phyloP scores from a whole-genome alignment of 768 basidiomycete genomes.

The Trametes punicea region DNA sequence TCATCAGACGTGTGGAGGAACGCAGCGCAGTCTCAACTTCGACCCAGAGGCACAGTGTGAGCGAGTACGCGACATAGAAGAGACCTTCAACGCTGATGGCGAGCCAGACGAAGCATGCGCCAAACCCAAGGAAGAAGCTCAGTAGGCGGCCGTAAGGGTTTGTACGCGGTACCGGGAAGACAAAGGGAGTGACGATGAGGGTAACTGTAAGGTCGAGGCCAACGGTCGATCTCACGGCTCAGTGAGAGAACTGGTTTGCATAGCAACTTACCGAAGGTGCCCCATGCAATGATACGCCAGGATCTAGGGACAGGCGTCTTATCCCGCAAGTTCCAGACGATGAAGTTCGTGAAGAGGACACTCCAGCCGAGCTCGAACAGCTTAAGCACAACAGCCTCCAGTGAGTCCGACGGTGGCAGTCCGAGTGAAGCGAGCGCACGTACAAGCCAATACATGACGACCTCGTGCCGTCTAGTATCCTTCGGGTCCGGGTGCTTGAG shows the following conservation, averaged over 20 bases:
- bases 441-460: constrained; percentile 9
- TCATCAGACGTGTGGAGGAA: neutral
- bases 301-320: constrained; percentile 61
- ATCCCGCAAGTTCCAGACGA: constrained; percentile 52
- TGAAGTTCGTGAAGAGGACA: constrained; percentile 58
- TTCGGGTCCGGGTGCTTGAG: neutral
- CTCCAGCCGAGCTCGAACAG: constrained; percentile 22
- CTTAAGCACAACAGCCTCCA: constrained; percentile 35
- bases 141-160: constrained; percentile 50
- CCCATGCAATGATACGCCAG: constrained; percentile 66
- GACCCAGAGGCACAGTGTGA: constrained; percentile 64
- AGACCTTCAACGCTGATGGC: constrained; percentile 81
- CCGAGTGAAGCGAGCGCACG: neutral
- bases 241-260: neutral
- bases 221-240: neutral
- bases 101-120: constrained; percentile 72
- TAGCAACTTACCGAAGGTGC: constrained; percentile 50
- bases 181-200: constrained; percentile 50
- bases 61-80: constrained; percentile 70
- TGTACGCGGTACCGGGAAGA: constrained; percentile 26
- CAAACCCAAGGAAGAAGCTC: constrained; percentile 66
- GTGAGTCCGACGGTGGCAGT: neutral
- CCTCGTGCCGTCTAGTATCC: constrained; percentile 4
- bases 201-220: neutral
- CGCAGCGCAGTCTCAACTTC: constrained; percentile 49